phyloP scores from a whole-genome alignment of 2,329 filamentous ascomycete genomes.

The Stachybotrys echinatus region DNA sequence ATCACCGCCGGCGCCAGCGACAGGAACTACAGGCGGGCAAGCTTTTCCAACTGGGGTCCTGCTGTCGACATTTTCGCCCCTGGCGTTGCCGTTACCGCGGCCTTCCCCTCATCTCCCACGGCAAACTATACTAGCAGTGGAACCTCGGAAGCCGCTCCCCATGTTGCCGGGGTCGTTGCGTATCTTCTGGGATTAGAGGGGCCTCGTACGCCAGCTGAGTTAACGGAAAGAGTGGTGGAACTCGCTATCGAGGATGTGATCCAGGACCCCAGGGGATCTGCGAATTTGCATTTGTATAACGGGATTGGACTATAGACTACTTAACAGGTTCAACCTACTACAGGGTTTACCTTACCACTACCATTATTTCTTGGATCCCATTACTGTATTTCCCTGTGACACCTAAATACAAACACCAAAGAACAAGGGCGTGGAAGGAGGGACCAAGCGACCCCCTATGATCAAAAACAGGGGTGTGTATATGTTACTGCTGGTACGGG shows the following conservation, averaged over 20 bases:
- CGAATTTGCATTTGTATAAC: neutral
- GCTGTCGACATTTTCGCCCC: slow-evolving; percentile 14
- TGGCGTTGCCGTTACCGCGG: neutral
- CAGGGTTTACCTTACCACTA: no score
- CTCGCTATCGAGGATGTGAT: slow-evolving; percentile 21
- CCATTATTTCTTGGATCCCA: no score
- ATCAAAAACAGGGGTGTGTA: no score
- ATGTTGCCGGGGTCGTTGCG: slow-evolving; percentile 45
- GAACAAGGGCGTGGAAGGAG: no score
- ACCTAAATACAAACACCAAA: no score
- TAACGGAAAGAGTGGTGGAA: slow-evolving; percentile 31
- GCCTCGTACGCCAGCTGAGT: slow-evolving; percentile 30
- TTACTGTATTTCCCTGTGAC: no score
- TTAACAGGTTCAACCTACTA: no score
- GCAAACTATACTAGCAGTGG: slow-evolving; percentile 35
- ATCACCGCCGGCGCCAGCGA: slow-evolving; percentile 24
- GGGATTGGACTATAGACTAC: no score
- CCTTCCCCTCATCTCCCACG: slow-evolving; percentile 32
- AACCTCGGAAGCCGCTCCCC: slow-evolving; percentile 49
- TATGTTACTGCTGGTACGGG: no score
- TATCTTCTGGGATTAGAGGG: slow-evolving; percentile 39
- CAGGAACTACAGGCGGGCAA: slow-evolving; percentile 22
- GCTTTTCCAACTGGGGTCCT: slow-evolving; percentile 42
- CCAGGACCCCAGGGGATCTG: neutral
- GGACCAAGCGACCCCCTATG: no score